Percentiles rank a stretch among this genome's conserved stretches.
phyloP scores from a whole-genome alignment of 2,329 filamentous ascomycete genomes.

The Claviceps sp. region DNA sequence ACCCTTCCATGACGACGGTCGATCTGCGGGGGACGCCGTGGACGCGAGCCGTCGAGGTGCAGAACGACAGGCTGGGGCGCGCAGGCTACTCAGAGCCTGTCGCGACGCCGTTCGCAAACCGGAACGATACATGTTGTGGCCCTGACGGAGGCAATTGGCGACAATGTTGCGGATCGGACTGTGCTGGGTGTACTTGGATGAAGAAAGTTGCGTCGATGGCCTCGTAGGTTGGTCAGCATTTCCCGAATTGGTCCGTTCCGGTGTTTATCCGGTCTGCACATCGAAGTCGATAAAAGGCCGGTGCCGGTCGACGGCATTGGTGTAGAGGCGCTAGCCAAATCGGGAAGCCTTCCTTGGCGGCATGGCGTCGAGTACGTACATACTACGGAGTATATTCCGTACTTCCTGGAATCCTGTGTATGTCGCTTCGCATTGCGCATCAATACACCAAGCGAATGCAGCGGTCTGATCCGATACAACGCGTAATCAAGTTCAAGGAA shows the following conservation, averaged over 20 bases:
- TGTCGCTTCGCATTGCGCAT: too few species aligned
- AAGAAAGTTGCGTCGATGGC: background rate
- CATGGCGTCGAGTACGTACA: too few species aligned
- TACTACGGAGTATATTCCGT: too few species aligned
- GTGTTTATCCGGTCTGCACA: constrained; percentile 1
- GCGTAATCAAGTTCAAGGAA: too few species aligned
- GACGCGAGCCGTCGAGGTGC: constrained; percentile 38
- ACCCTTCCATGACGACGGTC: constrained; percentile 72
- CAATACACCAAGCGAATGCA: too few species aligned
- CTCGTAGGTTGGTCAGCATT: constrained; percentile 4
- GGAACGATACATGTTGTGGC: constrained; percentile 36
- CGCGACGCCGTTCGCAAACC: constrained; percentile 34
- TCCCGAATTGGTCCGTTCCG: background rate
- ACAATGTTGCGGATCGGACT: background rate
- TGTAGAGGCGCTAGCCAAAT: too few species aligned
- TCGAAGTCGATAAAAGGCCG: too few species aligned
- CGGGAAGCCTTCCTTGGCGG: too few species aligned
- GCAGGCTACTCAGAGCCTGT: constrained; percentile 28
- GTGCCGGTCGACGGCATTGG: too few species aligned
- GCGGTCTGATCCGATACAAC: too few species aligned
- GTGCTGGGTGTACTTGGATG: background rate
- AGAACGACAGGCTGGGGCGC: constrained; percentile 24
- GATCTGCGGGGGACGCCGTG: constrained; percentile 38
- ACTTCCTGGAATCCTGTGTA: too few species aligned
- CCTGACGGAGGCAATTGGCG: background rate